These are phyloP conservation scores for Apium graveolens DNA, from an alignment of 129 eudicot genomes.

Conservation along the genomic window DNA sequence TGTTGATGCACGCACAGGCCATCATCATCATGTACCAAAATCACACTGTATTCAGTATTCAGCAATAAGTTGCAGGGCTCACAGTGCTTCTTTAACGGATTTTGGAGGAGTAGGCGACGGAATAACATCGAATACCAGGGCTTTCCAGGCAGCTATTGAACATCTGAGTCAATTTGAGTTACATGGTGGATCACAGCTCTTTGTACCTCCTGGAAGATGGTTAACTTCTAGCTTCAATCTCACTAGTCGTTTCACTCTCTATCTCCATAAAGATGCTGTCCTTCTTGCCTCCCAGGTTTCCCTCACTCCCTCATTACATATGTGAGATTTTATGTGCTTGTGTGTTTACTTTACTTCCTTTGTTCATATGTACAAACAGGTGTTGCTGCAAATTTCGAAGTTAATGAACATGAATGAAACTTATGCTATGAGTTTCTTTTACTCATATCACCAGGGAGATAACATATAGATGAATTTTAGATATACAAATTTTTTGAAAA, in stretches of 20 bases:
- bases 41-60: slow-evolving; percentile 33
- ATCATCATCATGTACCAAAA: slow-evolving; percentile 11
- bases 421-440: not conserved
- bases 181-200: slow-evolving; percentile 57
- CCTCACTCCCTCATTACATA: not conserved
- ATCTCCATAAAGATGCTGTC: slow-evolving; percentile 79
- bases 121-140: slow-evolving; percentile 64
- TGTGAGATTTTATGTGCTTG: not conserved
- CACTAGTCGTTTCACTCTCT: slow-evolving; percentile 88
- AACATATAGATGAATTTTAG: not conserved
- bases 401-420: not conserved
- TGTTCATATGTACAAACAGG: not conserved
- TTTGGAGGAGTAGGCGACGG: slow-evolving; percentile 96
- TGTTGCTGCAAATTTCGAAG: not conserved
- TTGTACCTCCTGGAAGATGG: slow-evolving; percentile 85
- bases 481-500: too few species aligned
- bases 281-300: slow-evolving; percentile 91
- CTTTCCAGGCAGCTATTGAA: slow-evolving; percentile 67
- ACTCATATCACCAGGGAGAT: not conserved
- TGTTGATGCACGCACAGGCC: slow-evolving; percentile 27
- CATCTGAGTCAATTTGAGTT: slow-evolving; percentile 52
- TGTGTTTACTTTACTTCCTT: not conserved
- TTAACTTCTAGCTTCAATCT: slow-evolving; percentile 79
- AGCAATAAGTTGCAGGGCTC: slow-evolving; percentile 63
- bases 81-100: slow-evolving; percentile 65